phyloP scores from a whole-genome alignment of 106 monocot species.

The Hemerocallis citrina region DNA sequence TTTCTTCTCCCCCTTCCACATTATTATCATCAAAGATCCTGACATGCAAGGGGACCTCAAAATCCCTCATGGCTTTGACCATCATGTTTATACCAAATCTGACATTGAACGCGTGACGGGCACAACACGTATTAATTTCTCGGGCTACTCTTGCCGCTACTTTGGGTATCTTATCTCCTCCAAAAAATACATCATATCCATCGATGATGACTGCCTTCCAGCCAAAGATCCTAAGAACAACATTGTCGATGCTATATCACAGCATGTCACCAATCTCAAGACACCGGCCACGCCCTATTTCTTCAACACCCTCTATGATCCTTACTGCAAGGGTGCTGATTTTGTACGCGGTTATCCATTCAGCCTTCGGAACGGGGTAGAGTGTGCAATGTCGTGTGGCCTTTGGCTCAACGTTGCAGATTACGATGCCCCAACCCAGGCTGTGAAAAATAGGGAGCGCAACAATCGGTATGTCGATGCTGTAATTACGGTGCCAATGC shows the following conservation, averaged over 20 bases:
- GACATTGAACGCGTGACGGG: conserved; percentile 45
- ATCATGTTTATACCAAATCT: conserved; percentile 61
- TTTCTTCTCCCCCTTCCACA: conserved; percentile 63
- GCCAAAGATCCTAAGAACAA: conserved; percentile 31
- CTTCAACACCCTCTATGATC: conserved; percentile 95
- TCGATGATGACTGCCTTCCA: conserved; percentile 73
- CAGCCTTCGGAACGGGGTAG: conserved; percentile 61
- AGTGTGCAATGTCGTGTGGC: conserved; percentile 62
- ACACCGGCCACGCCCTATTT: conserved; percentile 84
- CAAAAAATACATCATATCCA: conserved; percentile 72
- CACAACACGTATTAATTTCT: conserved; percentile 50
- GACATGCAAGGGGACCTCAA: conserved; percentile 49
- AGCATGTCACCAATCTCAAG: conserved; percentile 63
- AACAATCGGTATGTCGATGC: conserved; percentile 69
- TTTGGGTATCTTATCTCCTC: conserved; percentile 81
- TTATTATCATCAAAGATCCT: conserved; percentile 76
- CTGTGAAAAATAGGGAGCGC: conserved; percentile 37
- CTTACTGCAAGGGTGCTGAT: conserved; percentile 59
- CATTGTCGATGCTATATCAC: conserved; percentile 42
- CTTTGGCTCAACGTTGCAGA: conserved; percentile 72
- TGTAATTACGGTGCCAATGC: conserved; percentile 65
- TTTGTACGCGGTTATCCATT: conserved; percentile 95
- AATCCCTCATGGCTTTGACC: conserved; percentile 67
- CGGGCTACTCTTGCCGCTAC: conserved; percentile 79
- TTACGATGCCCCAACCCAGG: conserved; percentile 63